Percentiles rank a stretch among this genome's conserved stretches.
These are phyloP conservation scores for Thalassiosira livingstoniorum DNA, from an alignment of 352 stramenopile genomes.

Conservation along the genomic window DNA sequence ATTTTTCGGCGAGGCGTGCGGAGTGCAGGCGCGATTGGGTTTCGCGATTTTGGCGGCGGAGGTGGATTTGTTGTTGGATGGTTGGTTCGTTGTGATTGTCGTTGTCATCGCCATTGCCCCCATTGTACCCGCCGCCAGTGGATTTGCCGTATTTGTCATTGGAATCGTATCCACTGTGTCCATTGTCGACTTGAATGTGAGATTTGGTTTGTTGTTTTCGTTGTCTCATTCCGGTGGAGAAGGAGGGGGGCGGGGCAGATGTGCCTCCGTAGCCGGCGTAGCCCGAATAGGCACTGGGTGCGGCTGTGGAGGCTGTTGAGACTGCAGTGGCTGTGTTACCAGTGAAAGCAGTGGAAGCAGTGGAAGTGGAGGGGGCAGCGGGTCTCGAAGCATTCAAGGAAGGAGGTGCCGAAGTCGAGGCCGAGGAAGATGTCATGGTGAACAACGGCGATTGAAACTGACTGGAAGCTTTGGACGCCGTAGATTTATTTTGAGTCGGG, in stretches of 20 bases:
- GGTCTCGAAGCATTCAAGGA: neutral
- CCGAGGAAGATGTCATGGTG: constrained; percentile 35
- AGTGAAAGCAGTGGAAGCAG: neutral
- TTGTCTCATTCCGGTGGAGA: constrained; percentile 65
- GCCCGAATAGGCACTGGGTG: constrained; percentile 39
- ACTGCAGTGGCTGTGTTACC: neutral
- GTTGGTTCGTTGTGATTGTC: constrained; percentile 32
- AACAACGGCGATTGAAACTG: constrained; percentile 63
- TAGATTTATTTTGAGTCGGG: constrained; percentile 18
- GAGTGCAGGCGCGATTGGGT: constrained; percentile 71
- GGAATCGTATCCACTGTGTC: constrained; percentile 33
- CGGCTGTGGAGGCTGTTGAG: constrained; percentile 18
- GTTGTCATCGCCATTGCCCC: too few relatives aligned
- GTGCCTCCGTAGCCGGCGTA: constrained; percentile 48
- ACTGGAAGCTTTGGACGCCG: constrained; percentile 4
- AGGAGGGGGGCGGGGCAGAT: constrained; percentile 16
- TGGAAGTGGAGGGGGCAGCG: neutral
- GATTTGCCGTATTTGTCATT: constrained; percentile 33
- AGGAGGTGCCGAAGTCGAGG: neutral
- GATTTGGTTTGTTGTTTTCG: constrained; percentile 40
- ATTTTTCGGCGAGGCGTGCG: constrained; percentile 74
- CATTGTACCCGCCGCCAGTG: too few relatives aligned
- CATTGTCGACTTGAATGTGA: constrained; percentile 39
- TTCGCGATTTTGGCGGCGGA: constrained; percentile 68
- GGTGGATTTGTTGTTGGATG: constrained; percentile 69